Evolutionary conservation across 2,329 filamentous ascomycete species (phyloP).

Genomic region (Xylariomycetidae sp.): DNA sequence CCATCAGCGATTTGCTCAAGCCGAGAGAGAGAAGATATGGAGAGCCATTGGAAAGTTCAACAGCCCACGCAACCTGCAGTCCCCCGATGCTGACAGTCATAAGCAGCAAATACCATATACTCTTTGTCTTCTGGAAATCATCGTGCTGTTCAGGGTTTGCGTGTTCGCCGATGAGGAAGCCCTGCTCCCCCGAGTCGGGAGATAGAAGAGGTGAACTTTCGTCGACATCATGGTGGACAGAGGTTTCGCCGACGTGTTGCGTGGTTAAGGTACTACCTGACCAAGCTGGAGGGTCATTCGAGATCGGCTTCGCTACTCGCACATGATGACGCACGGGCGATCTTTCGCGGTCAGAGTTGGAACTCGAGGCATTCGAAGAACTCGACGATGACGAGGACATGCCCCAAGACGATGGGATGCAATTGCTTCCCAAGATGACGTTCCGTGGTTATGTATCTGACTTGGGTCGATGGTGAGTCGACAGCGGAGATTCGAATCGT

Average conservation of each 20-base stretch:
- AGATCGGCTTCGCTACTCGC: conserved; percentile 9
- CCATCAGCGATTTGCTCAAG: conserved; percentile 77
- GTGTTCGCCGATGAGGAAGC: conserved; percentile 29
- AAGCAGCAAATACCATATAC: conserved; percentile 78
- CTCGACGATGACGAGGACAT: conserved; percentile 37
- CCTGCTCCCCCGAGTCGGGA: conserved; percentile 30
- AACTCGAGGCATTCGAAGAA: conserved; percentile 11
- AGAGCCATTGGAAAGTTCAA: conserved; percentile 90
- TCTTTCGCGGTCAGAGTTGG: conserved; percentile 19
- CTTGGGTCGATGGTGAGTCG: no score
- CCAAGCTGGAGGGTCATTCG: conserved; percentile 10
- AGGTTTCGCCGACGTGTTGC: no score
- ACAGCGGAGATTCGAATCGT: no score
- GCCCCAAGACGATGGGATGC: conserved; percentile 7
- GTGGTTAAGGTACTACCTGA: conserved; percentile 15
- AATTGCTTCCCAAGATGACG: conserved; percentile 6
- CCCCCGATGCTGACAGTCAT: conserved; percentile 84
- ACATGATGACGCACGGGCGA: conserved; percentile 22
- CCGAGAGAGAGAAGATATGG: conserved; percentile 77
- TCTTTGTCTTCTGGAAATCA: conserved; percentile 64
- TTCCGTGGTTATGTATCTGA: no score
- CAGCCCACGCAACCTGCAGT: conserved; percentile 91
- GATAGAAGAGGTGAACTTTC: conserved; percentile 49
- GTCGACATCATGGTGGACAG: conserved; percentile 14
- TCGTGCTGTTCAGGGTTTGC: conserved; percentile 36